Evolutionary conservation across 2,329 filamentous ascomycete genomes (phyloP), one percentile per base, ranked within the genome.

Genomic region (Curvularia spicifera): DNA sequence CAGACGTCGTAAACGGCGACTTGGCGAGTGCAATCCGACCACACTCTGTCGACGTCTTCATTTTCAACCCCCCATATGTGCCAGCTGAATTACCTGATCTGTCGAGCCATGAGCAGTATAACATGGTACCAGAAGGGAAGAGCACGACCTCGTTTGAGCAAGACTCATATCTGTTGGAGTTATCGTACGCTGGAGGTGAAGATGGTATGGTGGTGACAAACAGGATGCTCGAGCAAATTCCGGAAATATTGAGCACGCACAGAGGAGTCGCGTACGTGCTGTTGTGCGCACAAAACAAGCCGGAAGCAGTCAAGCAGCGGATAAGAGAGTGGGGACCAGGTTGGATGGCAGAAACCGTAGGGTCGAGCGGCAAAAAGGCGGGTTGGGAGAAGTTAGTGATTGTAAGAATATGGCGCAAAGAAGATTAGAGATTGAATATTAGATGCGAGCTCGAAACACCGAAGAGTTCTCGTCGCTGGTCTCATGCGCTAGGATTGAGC

Each of bases 11-110:
- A 26, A 87, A 87, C 57, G 89, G 86, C 1, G 91, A 98, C 72
- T 82, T 99, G 0, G 82, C 84, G 4, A 77, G 84, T 2, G 80
- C 88, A 0, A 78, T 96, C 40, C 83, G 84, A 7, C 72, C 79
- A 0, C 80, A 82, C 2, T 78, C 79, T 39, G 84, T 96, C 5
- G 95, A 99, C 73, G 84, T 99, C 10, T 83, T 99, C 61, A 84
- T 99, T 28, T 99, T 98, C 83, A 99, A 99, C 74, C 95, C 95
- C 52, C 95, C 95, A 0, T 99, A 99, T 74, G 95, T 99, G 13
- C 95, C 95, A 1, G 96, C 93, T 2, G 84, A 89, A 26, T 79
- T 96, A 58, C 93, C 94, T 1, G 74, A 78, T 24, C 77, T 84
- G 35, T 78, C 83, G 5, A 67, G 69, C 46, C 76, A 78, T 55